Conservation (phyloP, 2,329 filamentous ascomycete genomes). For the Orbilia javanica region DNA sequence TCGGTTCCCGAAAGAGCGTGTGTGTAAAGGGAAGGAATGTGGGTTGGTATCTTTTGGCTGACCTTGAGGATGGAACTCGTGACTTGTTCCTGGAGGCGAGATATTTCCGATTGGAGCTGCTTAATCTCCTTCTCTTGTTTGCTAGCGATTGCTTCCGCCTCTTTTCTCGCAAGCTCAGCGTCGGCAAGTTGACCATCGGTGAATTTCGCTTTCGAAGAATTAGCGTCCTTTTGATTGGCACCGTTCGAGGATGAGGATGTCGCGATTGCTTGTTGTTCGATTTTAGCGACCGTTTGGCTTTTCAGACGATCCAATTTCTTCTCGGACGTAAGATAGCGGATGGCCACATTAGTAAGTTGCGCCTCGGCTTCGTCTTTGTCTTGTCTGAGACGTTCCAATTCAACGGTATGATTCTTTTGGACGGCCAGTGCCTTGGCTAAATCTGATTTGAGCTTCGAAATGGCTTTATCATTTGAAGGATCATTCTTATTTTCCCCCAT, state of each 20-base stretch:
- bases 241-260: constrained; percentile 68
- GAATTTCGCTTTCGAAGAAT: constrained; percentile 70
- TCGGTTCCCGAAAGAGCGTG: constrained; percentile 52
- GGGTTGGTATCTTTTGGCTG: constrained; percentile 57
- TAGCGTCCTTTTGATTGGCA: constrained; percentile 62
- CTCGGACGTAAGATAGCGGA: constrained; percentile 94
- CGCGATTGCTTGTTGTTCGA: constrained; percentile 86
- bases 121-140: constrained; percentile 93
- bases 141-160: constrained; percentile 78
- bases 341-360: constrained; percentile 86
- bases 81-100: constrained; percentile 80
- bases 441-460: constrained; percentile 79
- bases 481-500: constrained; percentile 64
- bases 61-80: constrained; percentile 73
- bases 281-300: constrained; percentile 88
- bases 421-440: constrained; percentile 80
- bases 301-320: constrained; percentile 91
- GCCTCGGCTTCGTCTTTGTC: constrained; percentile 89
- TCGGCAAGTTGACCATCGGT: constrained; percentile 73
- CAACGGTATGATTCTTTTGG: constrained; percentile 83
- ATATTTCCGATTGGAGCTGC: constrained; percentile 80
- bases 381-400: constrained; percentile 78
- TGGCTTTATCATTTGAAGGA: constrained; percentile 71
- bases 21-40: constrained; percentile 55
- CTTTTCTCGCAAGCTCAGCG: constrained; percentile 80